Evolutionary conservation across 2,329 filamentous ascomycete genomes (phyloP).

Genomic region (Dothistroma pini): DNA sequence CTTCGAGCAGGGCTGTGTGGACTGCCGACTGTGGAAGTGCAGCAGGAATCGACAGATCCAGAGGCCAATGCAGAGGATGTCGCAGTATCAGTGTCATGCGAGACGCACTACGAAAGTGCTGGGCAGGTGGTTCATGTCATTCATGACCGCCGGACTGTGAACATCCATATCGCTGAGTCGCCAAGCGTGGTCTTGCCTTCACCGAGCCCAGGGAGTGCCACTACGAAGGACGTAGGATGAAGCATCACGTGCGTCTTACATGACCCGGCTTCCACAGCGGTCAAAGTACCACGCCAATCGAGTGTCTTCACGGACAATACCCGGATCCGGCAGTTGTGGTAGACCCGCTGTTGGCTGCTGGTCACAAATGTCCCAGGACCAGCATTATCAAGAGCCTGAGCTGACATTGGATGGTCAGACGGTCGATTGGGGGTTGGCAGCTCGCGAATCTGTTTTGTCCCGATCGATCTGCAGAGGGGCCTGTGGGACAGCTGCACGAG

Average conservation of each 20-base stretch:
- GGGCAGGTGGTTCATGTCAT: slow-evolving; percentile 70
- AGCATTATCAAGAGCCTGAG: background rate
- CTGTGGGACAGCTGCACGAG: background rate
- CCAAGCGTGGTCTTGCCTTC: slow-evolving; percentile 5
- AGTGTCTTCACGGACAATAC: background rate
- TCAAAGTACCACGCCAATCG: background rate
- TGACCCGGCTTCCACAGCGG: too few species aligned
- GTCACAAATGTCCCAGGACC: background rate
- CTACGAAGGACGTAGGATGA: slow-evolving; percentile 12
- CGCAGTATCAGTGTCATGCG: slow-evolving; percentile 52
- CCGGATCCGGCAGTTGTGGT: background rate
- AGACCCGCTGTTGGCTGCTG: background rate
- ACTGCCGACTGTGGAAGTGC: slow-evolving; percentile 74
- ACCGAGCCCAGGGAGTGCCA: slow-evolving; percentile 18
- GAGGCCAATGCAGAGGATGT: slow-evolving; percentile 22
- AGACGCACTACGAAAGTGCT: slow-evolving; percentile 75
- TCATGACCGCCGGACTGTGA: slow-evolving; percentile 16
- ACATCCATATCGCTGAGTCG: slow-evolving; percentile 18
- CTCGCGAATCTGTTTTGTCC: background rate
- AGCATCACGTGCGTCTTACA: background rate
- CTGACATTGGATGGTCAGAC: background rate
- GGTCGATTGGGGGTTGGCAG: background rate
- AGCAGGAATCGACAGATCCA: slow-evolving; percentile 51
- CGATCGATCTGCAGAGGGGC: background rate
- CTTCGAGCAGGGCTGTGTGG: slow-evolving; percentile 73